These are phyloP conservation scores for Acacia melanoxylon DNA, from an alignment of 306 rosid species.

Conservation along the genomic window DNA sequence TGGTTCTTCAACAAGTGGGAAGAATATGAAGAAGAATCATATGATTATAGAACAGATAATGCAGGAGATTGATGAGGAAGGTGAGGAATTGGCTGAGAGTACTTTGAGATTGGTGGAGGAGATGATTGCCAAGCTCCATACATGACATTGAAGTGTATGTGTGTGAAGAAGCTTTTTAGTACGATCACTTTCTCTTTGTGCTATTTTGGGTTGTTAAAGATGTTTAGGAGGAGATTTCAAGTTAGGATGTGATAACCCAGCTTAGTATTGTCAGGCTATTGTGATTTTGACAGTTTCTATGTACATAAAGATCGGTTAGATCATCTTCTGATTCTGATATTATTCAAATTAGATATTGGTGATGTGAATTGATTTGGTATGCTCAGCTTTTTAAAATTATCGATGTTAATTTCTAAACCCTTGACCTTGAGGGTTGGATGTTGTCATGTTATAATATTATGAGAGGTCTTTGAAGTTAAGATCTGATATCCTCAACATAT, in stretches of 20 bases:
- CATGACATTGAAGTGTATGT: constrained; percentile 27
- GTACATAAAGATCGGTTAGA: constrained; percentile 41
- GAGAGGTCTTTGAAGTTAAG: not conserved
- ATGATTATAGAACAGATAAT: constrained; percentile 56
- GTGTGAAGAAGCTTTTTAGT: constrained; percentile 5
- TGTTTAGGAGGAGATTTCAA: constrained; percentile 6
- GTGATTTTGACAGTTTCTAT: constrained; percentile 23
- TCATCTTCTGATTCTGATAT: constrained; percentile 10
- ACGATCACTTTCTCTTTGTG: not conserved
- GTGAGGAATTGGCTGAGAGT: constrained; percentile 49
- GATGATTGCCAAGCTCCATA: constrained; percentile 75
- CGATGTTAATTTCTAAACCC: not conserved
- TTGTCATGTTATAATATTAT: not conserved
- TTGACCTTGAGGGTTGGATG: not conserved
- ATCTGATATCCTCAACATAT: not conserved
- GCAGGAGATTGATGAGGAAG: constrained; percentile 75
- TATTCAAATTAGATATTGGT: constrained; percentile 12
- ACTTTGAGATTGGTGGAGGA: constrained; percentile 65
- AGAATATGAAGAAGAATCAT: constrained; percentile 34
- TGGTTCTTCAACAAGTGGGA: constrained; percentile 40
- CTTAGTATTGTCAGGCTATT: constrained; percentile 14
- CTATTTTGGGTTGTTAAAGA: constrained; percentile 5
- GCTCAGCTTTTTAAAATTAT: constrained; percentile 19
- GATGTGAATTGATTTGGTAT: not conserved
- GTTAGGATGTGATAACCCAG: constrained; percentile 26